A percentile compares a stretch with the other conserved stretches of the same genome.
Conservation (phyloP, 176 grass and related monocot genomes). For the Musa acuminata region DNA sequence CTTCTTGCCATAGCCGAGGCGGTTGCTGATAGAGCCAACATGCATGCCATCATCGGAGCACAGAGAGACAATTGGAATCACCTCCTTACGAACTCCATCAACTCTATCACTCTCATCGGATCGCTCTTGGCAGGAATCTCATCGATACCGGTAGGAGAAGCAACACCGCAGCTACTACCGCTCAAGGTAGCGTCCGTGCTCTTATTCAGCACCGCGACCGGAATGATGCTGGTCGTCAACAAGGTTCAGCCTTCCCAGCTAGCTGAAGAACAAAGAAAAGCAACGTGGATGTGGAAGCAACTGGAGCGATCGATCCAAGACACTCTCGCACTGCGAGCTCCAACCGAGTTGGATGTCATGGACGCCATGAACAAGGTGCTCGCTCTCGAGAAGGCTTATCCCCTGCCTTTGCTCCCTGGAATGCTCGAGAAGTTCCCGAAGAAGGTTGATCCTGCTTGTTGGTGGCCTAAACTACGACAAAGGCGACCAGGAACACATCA, state of each 20-base stretch:
- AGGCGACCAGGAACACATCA: neutral
- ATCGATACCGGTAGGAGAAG: neutral
- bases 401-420: slow-evolving; percentile 26
- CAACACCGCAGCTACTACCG: neutral
- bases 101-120: slow-evolving; percentile 38
- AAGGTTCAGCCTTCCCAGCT: slow-evolving; percentile 64
- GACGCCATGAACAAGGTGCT: slow-evolving; percentile 24
- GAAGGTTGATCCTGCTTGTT: slow-evolving; percentile 28
- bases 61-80: slow-evolving; percentile 80
- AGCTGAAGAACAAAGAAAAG: slow-evolving; percentile 59
- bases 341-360: neutral
- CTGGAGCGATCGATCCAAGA: slow-evolving; percentile 29
- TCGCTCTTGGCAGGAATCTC: slow-evolving; percentile 35
- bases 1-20: slow-evolving; percentile 37
- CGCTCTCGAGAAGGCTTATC: slow-evolving; percentile 47
- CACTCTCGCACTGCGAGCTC: neutral
- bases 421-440: slow-evolving; percentile 60
- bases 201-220: slow-evolving; percentile 22
- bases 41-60: slow-evolving; percentile 57
- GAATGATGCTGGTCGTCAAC: slow-evolving; percentile 31
- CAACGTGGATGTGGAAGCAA: slow-evolving; percentile 36
- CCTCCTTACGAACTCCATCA: slow-evolving; percentile 52
- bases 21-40: slow-evolving; percentile 36
- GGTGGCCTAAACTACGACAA: slow-evolving; percentile 33
- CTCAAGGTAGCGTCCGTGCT: slow-evolving; percentile 25